A percentile compares a stretch with the other conserved stretches of the same genome.
Evolutionary conservation across 2,329 filamentous ascomycete genomes (phyloP).

Genomic region (Trichoderma atroviride): DNA sequence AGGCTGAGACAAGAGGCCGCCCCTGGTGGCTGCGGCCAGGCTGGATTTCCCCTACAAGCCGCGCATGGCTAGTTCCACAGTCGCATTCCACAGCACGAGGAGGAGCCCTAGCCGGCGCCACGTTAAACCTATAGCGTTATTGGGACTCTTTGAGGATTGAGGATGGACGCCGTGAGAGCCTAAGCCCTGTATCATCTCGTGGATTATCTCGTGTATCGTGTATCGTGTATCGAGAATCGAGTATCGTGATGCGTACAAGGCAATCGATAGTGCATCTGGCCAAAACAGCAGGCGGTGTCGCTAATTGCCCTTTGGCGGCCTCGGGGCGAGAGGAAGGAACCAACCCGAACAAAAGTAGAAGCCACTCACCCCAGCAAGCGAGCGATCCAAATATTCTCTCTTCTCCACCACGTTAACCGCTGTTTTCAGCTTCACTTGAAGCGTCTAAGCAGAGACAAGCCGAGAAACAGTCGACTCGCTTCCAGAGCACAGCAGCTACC

Average conservation of each 20-base stretch:
- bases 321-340: not conserved
- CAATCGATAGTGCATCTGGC: not conserved
- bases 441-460: not conserved
- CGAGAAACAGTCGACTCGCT: not conserved
- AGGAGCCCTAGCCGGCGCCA: not conserved
- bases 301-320: not conserved
- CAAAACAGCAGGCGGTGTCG: constrained; percentile 22
- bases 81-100: not conserved
- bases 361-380: not conserved
- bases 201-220: not conserved
- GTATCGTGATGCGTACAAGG: not conserved
- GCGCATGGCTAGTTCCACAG: not conserved
- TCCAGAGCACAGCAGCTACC: not conserved
- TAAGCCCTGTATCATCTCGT: not conserved
- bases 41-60: not conserved
- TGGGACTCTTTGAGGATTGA: not conserved
- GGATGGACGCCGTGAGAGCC: not conserved
- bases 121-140: not conserved
- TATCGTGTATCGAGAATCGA: not conserved
- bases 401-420: not conserved
- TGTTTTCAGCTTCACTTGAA: not conserved
- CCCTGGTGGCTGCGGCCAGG: constrained; percentile 15
- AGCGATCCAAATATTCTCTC: constrained; percentile 1
- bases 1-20: constrained; percentile 9
- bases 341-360: not conserved